These are phyloP conservation scores for Ilyonectria sp. DNA, from an alignment of 2,329 filamentous ascomycete genomes.

Conservation along the genomic window DNA sequence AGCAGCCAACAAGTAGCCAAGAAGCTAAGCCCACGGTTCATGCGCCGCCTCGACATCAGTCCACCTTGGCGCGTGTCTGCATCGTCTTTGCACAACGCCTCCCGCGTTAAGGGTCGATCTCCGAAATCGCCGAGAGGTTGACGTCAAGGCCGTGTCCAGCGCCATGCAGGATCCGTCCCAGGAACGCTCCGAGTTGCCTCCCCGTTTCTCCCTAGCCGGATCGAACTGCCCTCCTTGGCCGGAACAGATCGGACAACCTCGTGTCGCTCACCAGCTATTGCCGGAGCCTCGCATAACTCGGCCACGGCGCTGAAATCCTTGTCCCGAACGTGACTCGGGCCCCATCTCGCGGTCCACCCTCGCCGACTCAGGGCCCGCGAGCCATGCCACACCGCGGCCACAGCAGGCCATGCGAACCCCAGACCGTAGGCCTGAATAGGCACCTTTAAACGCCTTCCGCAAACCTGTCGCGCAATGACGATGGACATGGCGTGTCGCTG, in stretches of 20 bases:
- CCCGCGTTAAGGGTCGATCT: not conserved
- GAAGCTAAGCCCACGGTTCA: constrained; percentile 19
- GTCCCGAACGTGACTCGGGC: constrained; percentile 18
- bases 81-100: not conserved
- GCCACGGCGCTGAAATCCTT: constrained; percentile 6
- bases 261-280: not conserved
- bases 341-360: constrained; percentile 29
- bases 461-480: not conserved
- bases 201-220: not conserved
- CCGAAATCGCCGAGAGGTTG: constrained; percentile 1
- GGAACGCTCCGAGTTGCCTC: not conserved
- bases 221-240: not conserved
- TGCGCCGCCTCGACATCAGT: not conserved
- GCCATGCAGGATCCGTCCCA: not conserved
- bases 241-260: constrained; percentile 1
- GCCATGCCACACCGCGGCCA: not conserved
- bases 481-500: constrained; percentile 19
- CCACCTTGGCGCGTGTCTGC: constrained; percentile 14
- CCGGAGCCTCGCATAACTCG: not conserved
- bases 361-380: constrained; percentile 20
- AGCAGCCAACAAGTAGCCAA: not conserved
- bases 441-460: constrained; percentile 36
- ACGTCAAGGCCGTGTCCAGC: not conserved
- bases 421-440: constrained; percentile 31
- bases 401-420: constrained; percentile 6